Conservation (phyloP, 2,329 filamentous ascomycete species). For the Arthrobotrys musiformis region DNA sequence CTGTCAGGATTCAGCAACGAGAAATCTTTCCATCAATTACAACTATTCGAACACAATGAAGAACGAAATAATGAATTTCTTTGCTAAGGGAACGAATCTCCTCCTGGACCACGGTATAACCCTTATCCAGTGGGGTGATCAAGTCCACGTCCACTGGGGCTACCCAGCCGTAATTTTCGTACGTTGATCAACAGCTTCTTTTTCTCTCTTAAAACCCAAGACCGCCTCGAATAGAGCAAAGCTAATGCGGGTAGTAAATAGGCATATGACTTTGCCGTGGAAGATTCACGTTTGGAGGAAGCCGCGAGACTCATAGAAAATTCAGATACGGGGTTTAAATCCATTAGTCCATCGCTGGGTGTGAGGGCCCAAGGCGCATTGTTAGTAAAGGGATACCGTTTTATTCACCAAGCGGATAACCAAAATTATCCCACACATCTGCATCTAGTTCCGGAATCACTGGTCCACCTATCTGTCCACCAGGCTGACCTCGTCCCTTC, state of each 20-base stretch:
- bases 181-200: not conserved
- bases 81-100: not conserved
- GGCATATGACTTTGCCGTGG: not conserved
- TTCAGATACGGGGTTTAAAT: not conserved
- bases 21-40: no score
- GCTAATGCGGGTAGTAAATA: not conserved
- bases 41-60: no score
- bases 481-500: not conserved
- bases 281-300: conserved; percentile 6
- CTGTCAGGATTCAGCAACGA: no score
- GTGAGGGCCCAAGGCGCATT: not conserved
- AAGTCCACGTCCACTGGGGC: not conserved
- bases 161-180: conserved; percentile 1
- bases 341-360: not conserved
- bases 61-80: not conserved
- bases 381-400: not conserved
- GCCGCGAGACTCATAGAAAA: not conserved
- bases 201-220: no score
- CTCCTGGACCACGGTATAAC: conserved; percentile 16
- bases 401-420: not conserved
- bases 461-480: conserved; percentile 13
- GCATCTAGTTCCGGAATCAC: conserved; percentile 10
- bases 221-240: not conserved
- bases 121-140: conserved; percentile 16
- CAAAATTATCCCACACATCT: not conserved